phyloP scores from a whole-genome alignment of 2,329 filamentous ascomycete species.

The Colletotrichum tabaci region DNA sequence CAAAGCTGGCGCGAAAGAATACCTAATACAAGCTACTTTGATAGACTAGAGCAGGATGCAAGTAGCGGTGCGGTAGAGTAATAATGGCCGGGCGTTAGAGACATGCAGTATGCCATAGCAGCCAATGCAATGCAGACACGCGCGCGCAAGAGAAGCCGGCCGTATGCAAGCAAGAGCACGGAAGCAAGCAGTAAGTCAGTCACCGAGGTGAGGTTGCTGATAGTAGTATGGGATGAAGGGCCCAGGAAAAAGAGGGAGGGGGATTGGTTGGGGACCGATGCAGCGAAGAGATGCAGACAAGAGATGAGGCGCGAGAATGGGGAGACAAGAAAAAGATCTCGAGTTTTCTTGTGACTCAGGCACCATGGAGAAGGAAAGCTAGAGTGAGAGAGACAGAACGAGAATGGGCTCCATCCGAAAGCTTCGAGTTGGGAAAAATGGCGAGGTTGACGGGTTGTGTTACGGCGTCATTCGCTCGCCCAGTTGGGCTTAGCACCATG shows the following conservation, averaged over 20 bases:
- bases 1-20: slow-evolving; percentile 11
- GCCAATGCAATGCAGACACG: slow-evolving; percentile 64
- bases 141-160: slow-evolving; percentile 45
- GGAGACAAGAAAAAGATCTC: slow-evolving; percentile 6
- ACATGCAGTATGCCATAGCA: slow-evolving; percentile 47
- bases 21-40: slow-evolving; percentile 30
- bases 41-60: slow-evolving; percentile 30
- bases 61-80: slow-evolving; percentile 34
- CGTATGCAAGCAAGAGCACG: slow-evolving; percentile 35
- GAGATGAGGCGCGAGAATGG: slow-evolving; percentile 9
- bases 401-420: neutral
- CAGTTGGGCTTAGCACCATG: slow-evolving; percentile 35
- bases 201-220: slow-evolving; percentile 28
- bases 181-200: slow-evolving; percentile 29
- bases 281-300: slow-evolving; percentile 19
- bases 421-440: slow-evolving; percentile 35
- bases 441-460: slow-evolving; percentile 42
- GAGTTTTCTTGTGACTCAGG: slow-evolving; percentile 47
- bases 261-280: neutral
- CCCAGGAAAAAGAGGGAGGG: slow-evolving; percentile 2
- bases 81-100: slow-evolving; percentile 42
- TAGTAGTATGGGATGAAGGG: neutral
- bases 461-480: slow-evolving; percentile 39
- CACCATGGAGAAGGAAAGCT: slow-evolving; percentile 9
- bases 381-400: slow-evolving; percentile 3